A percentile compares a stretch with the other conserved stretches of the same genome.
Evolutionary conservation across 1,139 yeast species (phyloP).

Genomic region (Yamadazyma dushanensis): DNA sequence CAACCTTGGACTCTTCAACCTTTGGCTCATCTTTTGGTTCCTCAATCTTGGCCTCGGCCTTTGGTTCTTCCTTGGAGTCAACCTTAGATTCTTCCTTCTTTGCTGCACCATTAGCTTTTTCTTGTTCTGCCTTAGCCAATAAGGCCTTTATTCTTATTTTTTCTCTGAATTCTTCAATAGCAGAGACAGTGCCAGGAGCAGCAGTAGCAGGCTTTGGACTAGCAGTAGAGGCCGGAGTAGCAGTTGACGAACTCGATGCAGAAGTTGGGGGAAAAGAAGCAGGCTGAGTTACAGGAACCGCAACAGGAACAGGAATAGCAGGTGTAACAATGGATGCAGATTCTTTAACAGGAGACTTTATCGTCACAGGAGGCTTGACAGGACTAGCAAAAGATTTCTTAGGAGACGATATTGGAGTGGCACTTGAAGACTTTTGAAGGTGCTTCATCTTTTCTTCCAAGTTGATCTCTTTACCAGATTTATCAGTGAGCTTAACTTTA

Average conservation of each 20-base stretch:
- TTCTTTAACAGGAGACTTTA: conserved; percentile 3
- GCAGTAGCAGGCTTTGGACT: conserved; percentile 13
- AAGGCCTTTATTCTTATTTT: conserved; percentile 14
- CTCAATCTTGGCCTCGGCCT: conserved; percentile 1
- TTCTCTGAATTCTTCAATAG: conserved; percentile 16
- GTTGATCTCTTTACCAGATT: conserved; percentile 48
- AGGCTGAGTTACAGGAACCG: conserved; percentile 10
- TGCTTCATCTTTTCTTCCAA: conserved; percentile 44
- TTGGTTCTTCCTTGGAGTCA: conserved; percentile 2
- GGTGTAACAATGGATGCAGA: conserved; percentile 9
- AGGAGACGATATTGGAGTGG: conserved; percentile 20
- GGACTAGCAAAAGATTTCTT: conserved; percentile 15
- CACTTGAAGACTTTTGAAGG: conserved; percentile 17
- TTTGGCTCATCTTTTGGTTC: conserved; percentile 2
- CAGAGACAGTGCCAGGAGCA: conserved; percentile 14
- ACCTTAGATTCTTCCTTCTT: conserved; percentile 6
- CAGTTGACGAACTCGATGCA: conserved; percentile 8
- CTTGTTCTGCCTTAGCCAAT: conserved; percentile 11
- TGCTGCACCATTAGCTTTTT: conserved; percentile 8
- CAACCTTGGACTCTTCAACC: conserved; percentile 4
- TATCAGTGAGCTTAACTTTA: conserved; percentile 42
- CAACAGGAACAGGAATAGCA: conserved; percentile 9
- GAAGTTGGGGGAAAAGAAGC: conserved; percentile 8
- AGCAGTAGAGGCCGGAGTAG: conserved; percentile 11
- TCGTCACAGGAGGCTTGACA: conserved; percentile 17